Conservation (phyloP, 768 basidiomycete species). For the Chiua virens region DNA sequence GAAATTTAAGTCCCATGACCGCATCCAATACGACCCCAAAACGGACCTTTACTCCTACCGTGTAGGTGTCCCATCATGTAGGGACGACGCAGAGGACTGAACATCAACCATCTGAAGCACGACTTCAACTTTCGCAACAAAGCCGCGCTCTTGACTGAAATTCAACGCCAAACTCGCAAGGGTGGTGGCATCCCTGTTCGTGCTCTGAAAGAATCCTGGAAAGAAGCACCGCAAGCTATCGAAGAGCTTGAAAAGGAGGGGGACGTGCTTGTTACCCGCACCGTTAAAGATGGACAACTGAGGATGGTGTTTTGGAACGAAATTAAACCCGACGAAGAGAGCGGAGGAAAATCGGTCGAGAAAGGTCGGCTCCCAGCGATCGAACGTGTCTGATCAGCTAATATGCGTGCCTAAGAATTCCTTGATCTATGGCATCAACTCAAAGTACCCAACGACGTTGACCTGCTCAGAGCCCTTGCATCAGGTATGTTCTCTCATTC, state of each 20-base stretch:
- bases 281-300: conserved; percentile 77
- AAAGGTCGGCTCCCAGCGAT: conserved; percentile 53
- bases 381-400: conserved; percentile 1
- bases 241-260: conserved; percentile 90
- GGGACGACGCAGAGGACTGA: conserved; percentile 2
- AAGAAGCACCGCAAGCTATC: conserved; percentile 77
- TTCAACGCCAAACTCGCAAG: conserved; percentile 79
- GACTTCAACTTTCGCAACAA: conserved; percentile 87
- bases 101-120: conserved; percentile 57
- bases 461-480: conserved; percentile 73
- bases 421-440: conserved; percentile 83
- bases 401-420: conserved; percentile 59
- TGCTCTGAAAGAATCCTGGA: conserved; percentile 88
- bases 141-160: conserved; percentile 78
- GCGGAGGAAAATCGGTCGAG: conserved; percentile 71
- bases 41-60: conserved; percentile 87
- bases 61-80: conserved; percentile 40
- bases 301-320: conserved; percentile 92
- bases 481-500: conserved; percentile 48
- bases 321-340: conserved; percentile 72
- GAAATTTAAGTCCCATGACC: conserved; percentile 80
- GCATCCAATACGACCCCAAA: conserved; percentile 75
- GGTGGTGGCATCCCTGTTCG: conserved; percentile 86
- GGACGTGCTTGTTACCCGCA: conserved; percentile 85
- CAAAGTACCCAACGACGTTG: conserved; percentile 83